Evolutionary conservation across 208 protist species (phyloP).

Genomic region (Wallacemonas collosoma): DNA sequence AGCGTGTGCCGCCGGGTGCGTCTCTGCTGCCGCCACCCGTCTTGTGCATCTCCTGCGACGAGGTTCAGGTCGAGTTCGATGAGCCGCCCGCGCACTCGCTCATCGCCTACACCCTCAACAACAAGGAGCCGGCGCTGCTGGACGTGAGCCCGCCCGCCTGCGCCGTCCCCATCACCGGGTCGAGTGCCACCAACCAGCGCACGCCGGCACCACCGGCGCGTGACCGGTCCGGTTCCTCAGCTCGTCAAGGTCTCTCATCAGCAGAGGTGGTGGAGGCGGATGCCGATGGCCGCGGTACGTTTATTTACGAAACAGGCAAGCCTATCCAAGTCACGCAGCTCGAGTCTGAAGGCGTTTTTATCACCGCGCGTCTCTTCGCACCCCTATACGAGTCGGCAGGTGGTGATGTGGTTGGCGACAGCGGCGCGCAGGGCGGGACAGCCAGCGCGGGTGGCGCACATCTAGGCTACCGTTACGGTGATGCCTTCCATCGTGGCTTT

Average conservation of each 20-base stretch:
- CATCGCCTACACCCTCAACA: slow-evolving; percentile 82
- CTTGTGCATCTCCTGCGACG: slow-evolving; percentile 73
- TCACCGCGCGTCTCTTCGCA: slow-evolving; percentile 79
- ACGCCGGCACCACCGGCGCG: not conserved
- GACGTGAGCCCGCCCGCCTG: slow-evolving; percentile 60
- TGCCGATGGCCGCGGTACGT: slow-evolving; percentile 45
- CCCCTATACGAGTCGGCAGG: slow-evolving; percentile 43
- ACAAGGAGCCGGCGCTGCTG: slow-evolving; percentile 59
- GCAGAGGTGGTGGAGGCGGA: slow-evolving; percentile 29
- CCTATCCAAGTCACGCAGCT: slow-evolving; percentile 67
- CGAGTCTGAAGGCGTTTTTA: slow-evolving; percentile 50
- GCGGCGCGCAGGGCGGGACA: slow-evolving; percentile 34
- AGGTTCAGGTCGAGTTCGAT: slow-evolving; percentile 76
- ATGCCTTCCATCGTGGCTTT: slow-evolving; percentile 72
- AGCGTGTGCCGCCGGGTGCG: slow-evolving; percentile 21
- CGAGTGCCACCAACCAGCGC: not conserved
- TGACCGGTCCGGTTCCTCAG: not conserved
- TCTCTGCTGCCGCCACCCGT: slow-evolving; percentile 62
- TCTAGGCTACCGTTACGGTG: slow-evolving; percentile 70
- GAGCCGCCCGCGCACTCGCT: slow-evolving; percentile 59
- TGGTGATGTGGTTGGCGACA: slow-evolving; percentile 22
- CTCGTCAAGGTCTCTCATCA: no score
- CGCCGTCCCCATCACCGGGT: slow-evolving; percentile 23
- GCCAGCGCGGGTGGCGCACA: slow-evolving; percentile 38
- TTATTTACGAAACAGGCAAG: slow-evolving; percentile 55